phyloP scores from a whole-genome alignment of 2,329 filamentous ascomycete genomes.

The Fusarium odoratissimum region DNA sequence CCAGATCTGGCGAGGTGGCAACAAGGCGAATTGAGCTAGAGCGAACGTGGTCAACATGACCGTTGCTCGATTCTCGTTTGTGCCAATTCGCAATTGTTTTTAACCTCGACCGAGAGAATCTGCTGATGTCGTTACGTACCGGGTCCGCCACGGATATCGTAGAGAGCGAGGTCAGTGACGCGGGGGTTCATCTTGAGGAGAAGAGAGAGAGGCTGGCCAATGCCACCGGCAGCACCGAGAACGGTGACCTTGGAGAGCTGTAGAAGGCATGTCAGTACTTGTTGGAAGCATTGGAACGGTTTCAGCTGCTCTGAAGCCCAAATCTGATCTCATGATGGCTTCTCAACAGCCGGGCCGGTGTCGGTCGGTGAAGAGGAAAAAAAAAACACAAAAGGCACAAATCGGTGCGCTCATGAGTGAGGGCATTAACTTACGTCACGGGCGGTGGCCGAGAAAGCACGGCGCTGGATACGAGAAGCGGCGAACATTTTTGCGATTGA shows the following conservation, averaged over 20 bases:
- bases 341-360: constrained; percentile 25
- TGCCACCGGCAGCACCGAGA: constrained; percentile 96
- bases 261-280: constrained; percentile 36
- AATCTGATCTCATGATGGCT: not conserved
- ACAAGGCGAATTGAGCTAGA: constrained; percentile 4
- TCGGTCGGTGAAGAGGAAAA: constrained; percentile 35
- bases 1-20: constrained; percentile 29
- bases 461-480: constrained; percentile 75
- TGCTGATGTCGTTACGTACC: constrained; percentile 67
- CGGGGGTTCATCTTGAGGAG: constrained; percentile 98
- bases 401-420: constrained; percentile 15
- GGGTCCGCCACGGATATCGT: constrained; percentile 95
- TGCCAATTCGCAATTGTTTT: constrained; percentile 9
- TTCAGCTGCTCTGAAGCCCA: not conserved
- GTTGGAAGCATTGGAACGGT: not conserved
- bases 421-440: constrained; percentile 70
- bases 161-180: constrained; percentile 93
- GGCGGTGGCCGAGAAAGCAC: constrained; percentile 84
- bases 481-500: constrained; percentile 74
- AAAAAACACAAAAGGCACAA: constrained; percentile 14
- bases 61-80: not conserved
- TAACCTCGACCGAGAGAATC: not conserved
- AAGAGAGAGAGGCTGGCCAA: constrained; percentile 97
- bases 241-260: constrained; percentile 98
- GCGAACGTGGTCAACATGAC: not conserved